Evolutionary conservation across 2,329 filamentous ascomycete genomes (phyloP), one percentile per base, ranked within the genome.

Genomic region (Sclerotinia subarctica): DNA sequence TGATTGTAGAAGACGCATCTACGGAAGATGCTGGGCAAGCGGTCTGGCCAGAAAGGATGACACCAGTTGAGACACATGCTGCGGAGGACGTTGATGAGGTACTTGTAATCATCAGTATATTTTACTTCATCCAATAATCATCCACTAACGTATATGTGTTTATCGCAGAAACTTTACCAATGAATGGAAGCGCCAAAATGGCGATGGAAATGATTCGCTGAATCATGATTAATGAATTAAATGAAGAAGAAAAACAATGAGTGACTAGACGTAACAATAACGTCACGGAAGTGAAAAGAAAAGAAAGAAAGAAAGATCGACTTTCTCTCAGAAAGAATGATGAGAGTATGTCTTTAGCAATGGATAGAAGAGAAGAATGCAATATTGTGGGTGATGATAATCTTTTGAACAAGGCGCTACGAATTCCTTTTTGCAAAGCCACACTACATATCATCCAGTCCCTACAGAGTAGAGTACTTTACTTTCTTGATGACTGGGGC

Each of bases 51-150:
- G 64, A 66, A 42, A 66, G 46, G 8, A 62, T 32, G 11, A 35
- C 59, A 62, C 46, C 59, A 21, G 46, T 62, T 8, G 59, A 62
- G 35, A 62, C 15, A 21, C 46, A 51, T 51, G 54, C 17, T 52
- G 42, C 35, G 53, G 46, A 47, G 0, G 54, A 53, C 26, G 54
- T 42, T 17, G 64, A 60, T 46, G 54, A 19, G 21, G 35, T 35
- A 47, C 49, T 67, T 29, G 24, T 54, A 15, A 63, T 47, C 2
- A 54, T 67, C 38, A 67, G 65, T 38, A 63, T 53, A 35, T 1
- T n/a, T 8, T n/a, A 21, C 19, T 35, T 15, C 5, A 21, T 10
- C 10, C 75, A 67, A 13, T 81, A 84, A 32, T 80, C 66, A 57
- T 74, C 73, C 52, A 24, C 38, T 53, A 68, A 57, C 67, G 62